Percentiles rank a stretch among this genome's conserved stretches.
These are phyloP conservation scores for Venturia pyrina DNA, from an alignment of 2,329 filamentous ascomycete species.

Conservation along the genomic window DNA sequence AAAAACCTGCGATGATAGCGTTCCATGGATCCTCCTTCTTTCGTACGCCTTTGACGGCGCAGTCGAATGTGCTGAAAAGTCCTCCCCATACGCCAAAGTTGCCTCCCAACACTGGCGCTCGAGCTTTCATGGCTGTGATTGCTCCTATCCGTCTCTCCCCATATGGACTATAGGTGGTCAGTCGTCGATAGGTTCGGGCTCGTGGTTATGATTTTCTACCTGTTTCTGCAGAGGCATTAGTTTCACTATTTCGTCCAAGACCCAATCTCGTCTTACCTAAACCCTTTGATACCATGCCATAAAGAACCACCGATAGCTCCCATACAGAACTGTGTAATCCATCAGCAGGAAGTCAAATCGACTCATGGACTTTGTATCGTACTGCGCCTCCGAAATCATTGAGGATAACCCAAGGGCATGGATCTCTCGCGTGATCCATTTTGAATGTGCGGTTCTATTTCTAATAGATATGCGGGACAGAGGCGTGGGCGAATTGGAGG, in stretches of 20 bases:
- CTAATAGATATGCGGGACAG: not conserved
- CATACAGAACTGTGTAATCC: slow-evolving; percentile 14
- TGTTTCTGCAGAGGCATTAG: slow-evolving; percentile 22
- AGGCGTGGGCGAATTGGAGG: not conserved
- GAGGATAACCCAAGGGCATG: slow-evolving; percentile 91
- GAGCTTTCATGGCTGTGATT: slow-evolving; percentile 93
- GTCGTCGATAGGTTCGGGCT: slow-evolving; percentile 14
- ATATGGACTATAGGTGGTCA: slow-evolving; percentile 42
- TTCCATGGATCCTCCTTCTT: slow-evolving; percentile 99
- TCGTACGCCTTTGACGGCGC: slow-evolving; percentile 77
- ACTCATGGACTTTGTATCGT: slow-evolving; percentile 21
- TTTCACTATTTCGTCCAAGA: not conserved
- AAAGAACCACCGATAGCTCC: slow-evolving; percentile 46
- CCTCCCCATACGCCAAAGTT: slow-evolving; percentile 99
- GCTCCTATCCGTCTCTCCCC: slow-evolving; percentile 91
- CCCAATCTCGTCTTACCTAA: slow-evolving; percentile 46
- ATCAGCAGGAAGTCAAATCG: not conserved
- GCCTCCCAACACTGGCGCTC: slow-evolving; percentile 88
- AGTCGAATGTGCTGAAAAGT: slow-evolving; percentile 92
- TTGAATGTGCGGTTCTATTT: not conserved
- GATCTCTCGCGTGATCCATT: slow-evolving; percentile 86
- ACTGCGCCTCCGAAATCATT: slow-evolving; percentile 98
- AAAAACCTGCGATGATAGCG: slow-evolving; percentile 94
- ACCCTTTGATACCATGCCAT: slow-evolving; percentile 96
- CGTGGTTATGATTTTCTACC: slow-evolving; percentile 13